Evolutionary conservation across 1,139 yeast genomes (phyloP), one percentile per base, ranked within the genome.

Genomic region (Saccharomyces hybrid): DNA sequence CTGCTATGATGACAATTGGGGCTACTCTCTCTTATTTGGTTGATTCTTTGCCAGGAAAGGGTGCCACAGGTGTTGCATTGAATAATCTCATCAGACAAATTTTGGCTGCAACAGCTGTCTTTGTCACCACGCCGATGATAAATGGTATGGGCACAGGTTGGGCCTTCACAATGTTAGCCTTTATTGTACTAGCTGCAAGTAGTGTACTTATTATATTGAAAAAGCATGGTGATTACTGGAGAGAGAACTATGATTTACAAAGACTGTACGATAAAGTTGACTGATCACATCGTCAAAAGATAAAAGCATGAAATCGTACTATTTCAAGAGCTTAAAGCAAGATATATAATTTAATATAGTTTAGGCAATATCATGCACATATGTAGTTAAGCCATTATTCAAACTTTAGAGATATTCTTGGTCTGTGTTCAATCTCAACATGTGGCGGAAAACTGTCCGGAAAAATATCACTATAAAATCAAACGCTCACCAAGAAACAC

Each of bases 41-140:
- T 2, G 96, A 89, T 67, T 82, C 90, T 0, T 75, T 89, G 52
- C 96, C 96, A 0, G 96, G 96, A 0, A 78, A 85, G 63, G 96
- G 96, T 42, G 91, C 96, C 4, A 86, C 95, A 0, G 96, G 95
- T 1, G 88, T 88, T 48, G 96, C 96, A 0, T 70, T 89, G 55
- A 88, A 87, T 64, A 89, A 88, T 64, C 76, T 89, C 57, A 75
- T 85, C 44, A 76, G 96, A 63, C 87, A 83, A 75, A 73, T 82
- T 0, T 73, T 87, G 59, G 96, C 95, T 0, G 88, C 95, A 0
- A 74, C 78, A 3, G 91, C 88, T 5, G 83, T 91, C 0, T 89
- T 89, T 68, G 76, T 84, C 11, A 82, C 86, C 1, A 90, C 84
- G 50, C 95, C 96, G 0, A 73, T 83, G 61, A 68, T 82, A 50